Base-by-base conservation (phyloP, 164 flowering plant species). In the Akebia trifoliata region DNA sequence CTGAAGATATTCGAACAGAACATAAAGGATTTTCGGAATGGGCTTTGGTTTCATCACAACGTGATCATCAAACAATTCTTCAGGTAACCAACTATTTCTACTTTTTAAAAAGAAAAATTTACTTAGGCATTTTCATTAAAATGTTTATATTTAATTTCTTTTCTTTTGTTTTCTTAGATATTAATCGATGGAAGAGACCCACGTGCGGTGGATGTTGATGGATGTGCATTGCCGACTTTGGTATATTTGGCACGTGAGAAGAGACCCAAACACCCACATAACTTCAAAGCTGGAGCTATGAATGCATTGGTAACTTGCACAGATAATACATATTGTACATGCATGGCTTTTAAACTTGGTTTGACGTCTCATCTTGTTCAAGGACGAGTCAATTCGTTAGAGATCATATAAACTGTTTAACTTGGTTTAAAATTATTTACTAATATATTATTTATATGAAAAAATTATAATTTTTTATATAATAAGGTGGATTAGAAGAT, bases 61-160 rank as follows among this genome's bases (percentile, higher is more conserved):
- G 62, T 8, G 78, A 87, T 63, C 95, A 87, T 59, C 87, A 74
- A 52, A 64, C 95, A 44, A 74, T 85, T 50, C 72, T 87, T 50
- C 81, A 83, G 67, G 95, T 87, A 70, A n/a, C 10, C 6, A 0
- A 0, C 2, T 0, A 12, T 11, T 6, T 8, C 8, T 21, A 6
- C 11, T 20, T 5, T 6, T 8, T n/a, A 42, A 42, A 12, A 2
- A 1, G 5, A 8, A 1, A 7, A 6, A 20, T 18, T 46, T 1
- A 18, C 21, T 1, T 8, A 40, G 17, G n/a, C 44, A 5, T 40
- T 40, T 40, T 40, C 44, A 40, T 40, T 40, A 39, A 4, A 10
- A n/a, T n/a, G n/a, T n/a, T 40, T 18, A 57, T 20, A 28, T 42
- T 8, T 6, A 22, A 10, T 30, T 24, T 40, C 6, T 34, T 46